phyloP scores from a whole-genome alignment of 306 rosid genomes.

The Mimosa bimucronata region DNA sequence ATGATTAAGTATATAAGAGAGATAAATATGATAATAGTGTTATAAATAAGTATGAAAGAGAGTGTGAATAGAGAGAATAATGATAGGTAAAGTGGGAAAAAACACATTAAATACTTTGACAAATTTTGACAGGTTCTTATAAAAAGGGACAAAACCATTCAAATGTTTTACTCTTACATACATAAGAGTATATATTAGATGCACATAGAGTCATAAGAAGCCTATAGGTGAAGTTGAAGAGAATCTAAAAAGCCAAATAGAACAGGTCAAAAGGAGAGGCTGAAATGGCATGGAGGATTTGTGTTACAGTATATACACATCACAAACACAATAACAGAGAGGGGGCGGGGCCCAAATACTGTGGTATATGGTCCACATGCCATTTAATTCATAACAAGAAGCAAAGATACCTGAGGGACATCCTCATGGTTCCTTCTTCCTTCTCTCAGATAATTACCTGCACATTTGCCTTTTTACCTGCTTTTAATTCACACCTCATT shows the following conservation, averaged over 20 bases:
- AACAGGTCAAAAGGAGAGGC: background rate
- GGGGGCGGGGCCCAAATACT: slow-evolving; percentile 28
- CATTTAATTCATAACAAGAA: slow-evolving; percentile 16
- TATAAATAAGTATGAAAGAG: no score
- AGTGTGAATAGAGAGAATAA: no score
- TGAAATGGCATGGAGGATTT: background rate
- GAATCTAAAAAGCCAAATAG: background rate
- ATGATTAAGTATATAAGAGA: no score
- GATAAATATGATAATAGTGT: no score
- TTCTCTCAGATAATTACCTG: slow-evolving; percentile 27
- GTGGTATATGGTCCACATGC: slow-evolving; percentile 43
- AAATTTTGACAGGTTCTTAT: no score
- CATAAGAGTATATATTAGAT: no score
- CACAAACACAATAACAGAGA: slow-evolving; percentile 36
- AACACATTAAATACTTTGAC: no score
- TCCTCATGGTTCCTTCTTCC: slow-evolving; percentile 32
- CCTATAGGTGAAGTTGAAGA: background rate
- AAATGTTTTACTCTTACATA: background rate
- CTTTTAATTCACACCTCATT: background rate
- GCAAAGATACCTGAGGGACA: slow-evolving; percentile 43
- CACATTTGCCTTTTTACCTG: slow-evolving; percentile 1
- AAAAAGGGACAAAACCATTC: no score
- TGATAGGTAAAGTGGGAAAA: no score
- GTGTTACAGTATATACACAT: background rate
- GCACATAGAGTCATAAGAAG: background rate